Evolutionary conservation across 306 rosid species (phyloP).

Genomic region (Prunus mira): DNA sequence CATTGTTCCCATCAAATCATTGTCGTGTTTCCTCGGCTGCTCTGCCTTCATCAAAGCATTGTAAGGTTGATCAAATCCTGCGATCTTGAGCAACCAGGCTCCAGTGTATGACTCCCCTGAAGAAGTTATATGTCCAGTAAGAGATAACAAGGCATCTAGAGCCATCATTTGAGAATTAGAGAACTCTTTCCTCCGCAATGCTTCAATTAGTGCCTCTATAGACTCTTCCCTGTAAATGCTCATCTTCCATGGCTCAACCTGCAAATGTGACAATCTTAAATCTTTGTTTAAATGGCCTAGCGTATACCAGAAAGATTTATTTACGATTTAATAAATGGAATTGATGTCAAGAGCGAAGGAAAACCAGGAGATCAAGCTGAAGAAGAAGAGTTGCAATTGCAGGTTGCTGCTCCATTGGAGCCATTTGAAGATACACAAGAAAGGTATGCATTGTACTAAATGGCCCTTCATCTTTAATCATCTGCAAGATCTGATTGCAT

Average conservation of each 20-base stretch:
- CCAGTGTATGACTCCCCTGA: slow-evolving; percentile 68
- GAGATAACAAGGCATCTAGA: slow-evolving; percentile 63
- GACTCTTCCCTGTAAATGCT: slow-evolving; percentile 96
- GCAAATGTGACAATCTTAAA: slow-evolving; percentile 18
- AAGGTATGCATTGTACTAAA: slow-evolving; percentile 87
- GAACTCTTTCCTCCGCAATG: slow-evolving; percentile 68
- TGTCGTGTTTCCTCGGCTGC: slow-evolving; percentile 40
- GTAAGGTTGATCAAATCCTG: slow-evolving; percentile 84
- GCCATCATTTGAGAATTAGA: slow-evolving; percentile 63
- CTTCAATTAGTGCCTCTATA: slow-evolving; percentile 69
- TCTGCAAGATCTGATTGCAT: slow-evolving; percentile 68
- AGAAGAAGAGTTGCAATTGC: slow-evolving; percentile 79
- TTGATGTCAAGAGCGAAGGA: slow-evolving; percentile 17
- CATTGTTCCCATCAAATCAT: slow-evolving; percentile 56
- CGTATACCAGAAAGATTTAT: neutral
- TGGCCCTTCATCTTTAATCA: slow-evolving; percentile 81
- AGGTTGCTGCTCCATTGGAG: slow-evolving; percentile 82
- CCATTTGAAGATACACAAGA: slow-evolving; percentile 89
- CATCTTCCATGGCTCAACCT: slow-evolving; percentile 92
- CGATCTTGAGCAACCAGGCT: slow-evolving; percentile 84
- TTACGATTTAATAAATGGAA: neutral
- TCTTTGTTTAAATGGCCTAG: neutral
- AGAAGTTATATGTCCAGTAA: slow-evolving; percentile 64
- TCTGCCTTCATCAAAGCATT: slow-evolving; percentile 63
- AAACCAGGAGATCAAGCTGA: slow-evolving; percentile 95